Percentiles rank a stretch among this genome's conserved stretches.
Conservation (phyloP, 1,284 basidiomycete species). For the Tilletiopsis washingtonensis region DNA sequence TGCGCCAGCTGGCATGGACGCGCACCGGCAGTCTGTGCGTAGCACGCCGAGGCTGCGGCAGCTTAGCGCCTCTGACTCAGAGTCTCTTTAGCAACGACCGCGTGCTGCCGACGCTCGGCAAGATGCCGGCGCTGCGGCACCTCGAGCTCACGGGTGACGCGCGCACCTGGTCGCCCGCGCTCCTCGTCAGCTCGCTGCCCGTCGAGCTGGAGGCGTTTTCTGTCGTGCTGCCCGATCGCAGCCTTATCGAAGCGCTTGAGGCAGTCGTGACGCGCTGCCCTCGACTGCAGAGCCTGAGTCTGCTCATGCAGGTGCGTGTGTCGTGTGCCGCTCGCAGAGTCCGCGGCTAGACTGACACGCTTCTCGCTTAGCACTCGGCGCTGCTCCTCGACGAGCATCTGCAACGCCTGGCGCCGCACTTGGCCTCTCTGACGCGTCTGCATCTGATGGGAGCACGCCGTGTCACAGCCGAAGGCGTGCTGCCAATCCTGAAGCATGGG, state of each 20-base stretch:
- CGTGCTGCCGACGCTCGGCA: constrained; percentile 13
- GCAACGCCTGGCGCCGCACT: too few species aligned
- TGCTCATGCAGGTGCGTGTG: constrained; percentile 11
- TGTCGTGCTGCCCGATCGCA: constrained; percentile 13
- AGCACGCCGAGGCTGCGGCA: constrained; percentile 2
- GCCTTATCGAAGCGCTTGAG: constrained; percentile 2
- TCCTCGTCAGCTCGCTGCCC: constrained; percentile 18
- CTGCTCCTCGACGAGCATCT: too few species aligned
- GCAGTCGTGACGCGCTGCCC: constrained; percentile 1
- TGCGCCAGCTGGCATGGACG: constrained; percentile 38
- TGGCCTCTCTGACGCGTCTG: too few species aligned
- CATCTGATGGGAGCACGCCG: too few species aligned
- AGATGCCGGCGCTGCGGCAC: constrained; percentile 12
- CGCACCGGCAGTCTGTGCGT: constrained; percentile 34
- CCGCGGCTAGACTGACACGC: too few species aligned
- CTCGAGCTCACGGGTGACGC: constrained; percentile 39
- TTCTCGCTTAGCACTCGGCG: too few species aligned
- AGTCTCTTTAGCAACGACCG: constrained; percentile 12
- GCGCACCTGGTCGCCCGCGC: constrained; percentile 23
- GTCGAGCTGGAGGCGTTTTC: constrained; percentile 8
- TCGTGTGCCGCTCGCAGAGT: too few species aligned
- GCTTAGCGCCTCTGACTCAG: too few species aligned
- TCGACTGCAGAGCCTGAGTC: constrained; percentile 16
- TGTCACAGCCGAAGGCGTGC: too few species aligned
- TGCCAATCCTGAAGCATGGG: too few species aligned